Evolutionary conservation across 1,284 basidiomycete genomes (phyloP).

Genomic region (Pseudozyma pruni): DNA sequence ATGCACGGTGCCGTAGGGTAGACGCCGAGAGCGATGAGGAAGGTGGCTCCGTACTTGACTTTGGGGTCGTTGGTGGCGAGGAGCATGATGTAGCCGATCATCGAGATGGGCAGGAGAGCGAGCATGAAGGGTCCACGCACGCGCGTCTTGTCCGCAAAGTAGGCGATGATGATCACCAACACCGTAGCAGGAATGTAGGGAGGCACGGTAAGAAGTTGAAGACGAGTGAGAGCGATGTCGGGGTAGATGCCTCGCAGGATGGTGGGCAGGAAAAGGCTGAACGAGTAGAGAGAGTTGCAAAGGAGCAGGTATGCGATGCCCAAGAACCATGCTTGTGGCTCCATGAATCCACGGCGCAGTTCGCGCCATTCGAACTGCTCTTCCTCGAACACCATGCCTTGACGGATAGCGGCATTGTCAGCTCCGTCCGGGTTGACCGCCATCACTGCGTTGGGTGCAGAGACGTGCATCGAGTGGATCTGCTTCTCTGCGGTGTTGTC

Average conservation of each 20-base stretch:
- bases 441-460: conserved; percentile 15
- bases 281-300: conserved; percentile 55
- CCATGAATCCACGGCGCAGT: conserved; percentile 40
- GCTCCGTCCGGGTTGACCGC: not conserved
- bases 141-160: conserved; percentile 65
- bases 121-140: conserved; percentile 67
- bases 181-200: conserved; percentile 61
- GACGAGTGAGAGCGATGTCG: conserved; percentile 41
- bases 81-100: conserved; percentile 65
- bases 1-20: conserved; percentile 62
- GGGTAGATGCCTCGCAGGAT: conserved; percentile 70
- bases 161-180: conserved; percentile 65
- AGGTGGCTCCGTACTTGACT: conserved; percentile 62
- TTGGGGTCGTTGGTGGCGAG: conserved; percentile 40
- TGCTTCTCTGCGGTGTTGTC: conserved; percentile 25
- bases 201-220: conserved; percentile 55
- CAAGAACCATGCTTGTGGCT: conserved; percentile 56
- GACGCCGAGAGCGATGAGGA: conserved; percentile 63
- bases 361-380: conserved; percentile 57
- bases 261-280: conserved; percentile 66
- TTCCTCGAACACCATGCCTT: conserved; percentile 26
- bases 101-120: conserved; percentile 62
- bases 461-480: conserved; percentile 7
- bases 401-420: conserved; percentile 12
- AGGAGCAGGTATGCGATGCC: conserved; percentile 49